Conservation (phyloP, 2,329 filamentous ascomycete genomes). For the Xylariaceae sp. region DNA sequence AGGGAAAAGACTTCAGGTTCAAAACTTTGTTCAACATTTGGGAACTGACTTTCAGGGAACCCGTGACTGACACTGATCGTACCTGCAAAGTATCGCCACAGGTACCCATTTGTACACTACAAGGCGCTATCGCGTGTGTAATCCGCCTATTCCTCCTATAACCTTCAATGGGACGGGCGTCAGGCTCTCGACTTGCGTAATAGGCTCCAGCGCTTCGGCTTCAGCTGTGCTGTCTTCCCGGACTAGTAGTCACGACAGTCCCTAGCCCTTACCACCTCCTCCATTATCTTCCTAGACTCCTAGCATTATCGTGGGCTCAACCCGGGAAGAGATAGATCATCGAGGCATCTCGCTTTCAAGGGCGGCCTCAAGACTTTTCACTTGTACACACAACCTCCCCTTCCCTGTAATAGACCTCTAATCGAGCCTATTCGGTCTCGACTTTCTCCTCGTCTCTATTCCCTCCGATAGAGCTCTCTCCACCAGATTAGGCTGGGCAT, state of each 20-base stretch:
- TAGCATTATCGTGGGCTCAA: background rate
- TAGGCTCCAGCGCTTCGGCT: background rate
- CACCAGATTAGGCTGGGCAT: background rate
- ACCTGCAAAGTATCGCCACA: background rate
- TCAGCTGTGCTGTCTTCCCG: background rate
- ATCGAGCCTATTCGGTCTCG: conserved; percentile 7
- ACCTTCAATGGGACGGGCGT: background rate
- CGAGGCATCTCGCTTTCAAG: background rate
- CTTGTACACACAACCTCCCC: background rate
- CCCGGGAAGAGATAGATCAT: background rate
- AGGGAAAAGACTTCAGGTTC: conserved; percentile 11
- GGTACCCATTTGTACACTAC: background rate
- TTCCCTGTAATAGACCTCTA: conserved; percentile 16
- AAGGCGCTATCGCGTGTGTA: background rate
- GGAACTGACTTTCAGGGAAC: conserved; percentile 19
- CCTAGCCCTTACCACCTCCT: no score
- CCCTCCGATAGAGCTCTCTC: background rate
- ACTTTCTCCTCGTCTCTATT: background rate
- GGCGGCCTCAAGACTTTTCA: background rate
- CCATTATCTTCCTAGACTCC: no score
- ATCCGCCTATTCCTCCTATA: background rate
- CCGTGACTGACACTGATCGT: background rate
- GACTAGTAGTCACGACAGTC: no score
- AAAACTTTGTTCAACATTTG: conserved; percentile 33
- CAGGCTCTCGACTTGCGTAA: background rate